Percentiles rank a stretch among this genome's conserved stretches.
Evolutionary conservation across 345 rosid genomes (phyloP).

Genomic region (Dipteronia dyeriana): DNA sequence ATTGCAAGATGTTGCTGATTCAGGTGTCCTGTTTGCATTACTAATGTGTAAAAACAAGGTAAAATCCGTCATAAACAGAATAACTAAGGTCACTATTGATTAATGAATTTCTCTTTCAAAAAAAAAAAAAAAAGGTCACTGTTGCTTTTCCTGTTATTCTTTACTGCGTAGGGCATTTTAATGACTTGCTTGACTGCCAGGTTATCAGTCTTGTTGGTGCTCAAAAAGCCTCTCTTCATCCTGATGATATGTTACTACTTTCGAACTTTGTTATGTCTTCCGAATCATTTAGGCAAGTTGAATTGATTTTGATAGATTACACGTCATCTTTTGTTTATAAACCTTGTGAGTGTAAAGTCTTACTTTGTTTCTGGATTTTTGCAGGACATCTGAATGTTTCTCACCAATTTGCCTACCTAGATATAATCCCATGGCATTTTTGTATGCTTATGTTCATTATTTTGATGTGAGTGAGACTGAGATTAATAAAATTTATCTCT

Average conservation of each 20-base stretch:
- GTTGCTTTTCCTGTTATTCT: slow-evolving; percentile 9
- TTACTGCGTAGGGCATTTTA: slow-evolving; percentile 19
- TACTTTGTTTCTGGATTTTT: slow-evolving; percentile 22
- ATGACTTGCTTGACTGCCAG: slow-evolving; percentile 45
- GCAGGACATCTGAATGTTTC: slow-evolving; percentile 97
- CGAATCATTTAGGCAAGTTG: slow-evolving; percentile 86
- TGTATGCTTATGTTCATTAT: slow-evolving; percentile 93
- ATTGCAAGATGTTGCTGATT: slow-evolving; percentile 90
- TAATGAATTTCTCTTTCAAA: no score
- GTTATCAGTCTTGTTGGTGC: slow-evolving; percentile 96
- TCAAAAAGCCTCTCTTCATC: slow-evolving; percentile 97
- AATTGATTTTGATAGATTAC: slow-evolving; percentile 16
- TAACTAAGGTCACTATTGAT: not conserved
- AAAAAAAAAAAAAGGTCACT: no score
- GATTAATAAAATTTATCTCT: slow-evolving; percentile 6
- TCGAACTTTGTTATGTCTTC: slow-evolving; percentile 89
- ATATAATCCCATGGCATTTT: slow-evolving; percentile 93
- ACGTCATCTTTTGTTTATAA: slow-evolving; percentile 2
- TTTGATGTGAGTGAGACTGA: slow-evolving; percentile 75
- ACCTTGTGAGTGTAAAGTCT: slow-evolving; percentile 11
- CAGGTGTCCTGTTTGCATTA: slow-evolving; percentile 83
- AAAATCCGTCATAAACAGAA: slow-evolving; percentile 2
- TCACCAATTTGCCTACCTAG: slow-evolving; percentile 98
- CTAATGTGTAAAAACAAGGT: slow-evolving; percentile 91
- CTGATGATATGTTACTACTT: slow-evolving; percentile 92